Base-by-base conservation (phyloP, 257 asterid species). In the Solanum ahanhuiri region DNA sequence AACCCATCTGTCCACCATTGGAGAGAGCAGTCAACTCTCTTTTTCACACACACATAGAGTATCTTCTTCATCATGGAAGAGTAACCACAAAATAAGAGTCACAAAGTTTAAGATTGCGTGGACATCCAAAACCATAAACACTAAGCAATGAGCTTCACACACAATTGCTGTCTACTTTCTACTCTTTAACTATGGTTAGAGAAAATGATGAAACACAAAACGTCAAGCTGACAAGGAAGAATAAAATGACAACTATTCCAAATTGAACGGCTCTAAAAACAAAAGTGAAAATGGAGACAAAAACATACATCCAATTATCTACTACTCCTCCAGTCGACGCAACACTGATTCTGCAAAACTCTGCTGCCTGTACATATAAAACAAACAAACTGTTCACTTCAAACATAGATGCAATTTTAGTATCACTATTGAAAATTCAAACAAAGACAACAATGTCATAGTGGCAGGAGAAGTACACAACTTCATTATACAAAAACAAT, bases 291-390 rank as follows among this genome's bases (percentile, higher is more conserved):
- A 22, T 35, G 54, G 82, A 71, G 85, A 51, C 30, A 48, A 48
- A 33, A 41, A 8, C 18, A 70, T 69, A 35, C 12, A 72, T 84
- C 63, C 83, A 41, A 43, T 77, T 14, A 22, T 71, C 89, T 93
- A 94, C 86, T 91, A 87, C 91, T 96, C 98, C 86, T 94, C 96
- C 66, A 94, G 89, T 41, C 95, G 90, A 43, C 94, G 93, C 83
- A 96, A 91, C 76, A 95, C 91, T 4, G 95, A 92, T 70, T 95
- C 98, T 7, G 97, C 98, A 86, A 95, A 95, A 90, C 93, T 91
- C 85, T 92, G 95, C 88, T 95, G 98, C 96, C 98, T 93, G 95
- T 89, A 92, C 77, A 84, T 22, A 35, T 35, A 76, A 88, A 60
- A 18, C 23, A 4, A 45, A 77, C 25, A 37, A 60, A 73, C 30